A percentile compares a stretch with the other conserved stretches of the same genome.
Evolutionary conservation across 768 basidiomycete species (phyloP).

Genomic region (Exidia glandulosa): DNA sequence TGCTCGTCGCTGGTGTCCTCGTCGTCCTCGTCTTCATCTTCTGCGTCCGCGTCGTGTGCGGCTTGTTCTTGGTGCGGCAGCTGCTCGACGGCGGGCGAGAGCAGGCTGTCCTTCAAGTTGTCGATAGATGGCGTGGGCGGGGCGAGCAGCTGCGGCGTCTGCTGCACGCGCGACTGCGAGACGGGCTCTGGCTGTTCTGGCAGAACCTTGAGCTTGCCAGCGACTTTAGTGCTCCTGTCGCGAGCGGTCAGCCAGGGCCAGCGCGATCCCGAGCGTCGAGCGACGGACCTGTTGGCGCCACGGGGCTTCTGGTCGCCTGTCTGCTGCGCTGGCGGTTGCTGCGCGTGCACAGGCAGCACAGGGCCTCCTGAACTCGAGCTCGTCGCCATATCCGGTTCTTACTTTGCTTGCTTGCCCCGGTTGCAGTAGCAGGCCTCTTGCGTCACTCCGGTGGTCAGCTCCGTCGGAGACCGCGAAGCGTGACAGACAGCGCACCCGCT

Average conservation of each 20-base stretch:
- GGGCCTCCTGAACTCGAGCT: neutral
- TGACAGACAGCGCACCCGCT: no score
- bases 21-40: constrained; percentile 46
- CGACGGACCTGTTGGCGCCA: constrained; percentile 40
- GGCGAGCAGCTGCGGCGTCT: constrained; percentile 2
- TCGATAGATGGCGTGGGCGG: constrained; percentile 1
- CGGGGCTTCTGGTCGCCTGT: constrained; percentile 41
- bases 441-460: no score
- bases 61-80: constrained; percentile 40
- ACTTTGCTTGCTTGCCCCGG: neutral
- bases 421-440: neutral
- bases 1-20: constrained; percentile 28
- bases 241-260: neutral
- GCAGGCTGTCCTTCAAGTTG: constrained; percentile 19
- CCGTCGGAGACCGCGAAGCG: no score
- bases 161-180: constrained; percentile 19
- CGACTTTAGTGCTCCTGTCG: constrained; percentile 59
- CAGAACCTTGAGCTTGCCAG: constrained; percentile 79
- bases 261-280: neutral
- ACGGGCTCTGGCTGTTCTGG: constrained; percentile 67
- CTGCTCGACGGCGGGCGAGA: constrained; percentile 24
- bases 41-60: constrained; percentile 61
- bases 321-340: neutral
- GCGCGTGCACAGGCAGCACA: neutral
- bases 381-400: neutral